Percentiles rank a stretch among this genome's conserved stretches.
Evolutionary conservation across 305 asterid species (phyloP).

Genomic region (Solanum hybrid): DNA sequence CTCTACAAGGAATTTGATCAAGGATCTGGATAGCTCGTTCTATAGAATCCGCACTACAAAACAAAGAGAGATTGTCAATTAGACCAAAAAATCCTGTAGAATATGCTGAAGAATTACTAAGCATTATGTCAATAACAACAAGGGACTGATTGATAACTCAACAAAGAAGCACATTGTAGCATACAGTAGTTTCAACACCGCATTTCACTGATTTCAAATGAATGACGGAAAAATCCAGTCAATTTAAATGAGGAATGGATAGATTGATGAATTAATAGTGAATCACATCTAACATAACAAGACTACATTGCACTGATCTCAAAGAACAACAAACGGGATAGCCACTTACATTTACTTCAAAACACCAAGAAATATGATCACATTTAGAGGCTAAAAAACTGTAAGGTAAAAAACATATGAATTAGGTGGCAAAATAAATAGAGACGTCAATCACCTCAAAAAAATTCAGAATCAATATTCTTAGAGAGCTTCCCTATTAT

Average conservation of each 20-base stretch:
- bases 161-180: background rate
- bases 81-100: background rate
- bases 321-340: background rate
- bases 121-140: background rate
- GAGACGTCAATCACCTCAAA: background rate
- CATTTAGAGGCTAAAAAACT: background rate
- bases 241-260: background rate
- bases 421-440: background rate
- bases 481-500: background rate
- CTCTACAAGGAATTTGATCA: slow-evolving; percentile 94
- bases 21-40: slow-evolving; percentile 82
- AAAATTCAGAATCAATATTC: background rate
- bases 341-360: background rate
- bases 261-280: background rate
- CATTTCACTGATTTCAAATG: background rate
- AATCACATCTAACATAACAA: background rate
- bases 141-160: background rate
- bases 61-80: background rate
- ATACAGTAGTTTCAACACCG: background rate
- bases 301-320: background rate
- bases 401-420: background rate
- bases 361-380: background rate
- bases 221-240: background rate
- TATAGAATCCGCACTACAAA: slow-evolving; percentile 77
- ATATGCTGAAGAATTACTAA: background rate